Evolutionary conservation across 225 moss, liverwort and hornwort species (phyloP).

Genomic region (Antitrichia curtipendula): DNA sequence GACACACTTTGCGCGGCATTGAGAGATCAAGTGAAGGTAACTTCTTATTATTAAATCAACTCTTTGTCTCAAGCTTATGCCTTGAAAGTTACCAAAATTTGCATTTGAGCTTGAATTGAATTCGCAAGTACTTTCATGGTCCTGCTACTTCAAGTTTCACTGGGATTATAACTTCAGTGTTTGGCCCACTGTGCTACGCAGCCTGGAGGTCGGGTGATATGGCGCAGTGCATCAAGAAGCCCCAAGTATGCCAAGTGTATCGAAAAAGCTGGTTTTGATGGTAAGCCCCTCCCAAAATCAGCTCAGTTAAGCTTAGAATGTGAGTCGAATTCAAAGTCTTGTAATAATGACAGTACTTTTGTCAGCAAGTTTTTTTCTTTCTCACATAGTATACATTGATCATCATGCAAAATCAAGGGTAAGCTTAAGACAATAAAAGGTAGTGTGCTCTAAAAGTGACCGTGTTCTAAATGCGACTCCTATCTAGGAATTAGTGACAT

Average conservation of each 20-base stretch:
- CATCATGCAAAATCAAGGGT: too few relatives aligned
- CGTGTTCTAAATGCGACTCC: too few relatives aligned
- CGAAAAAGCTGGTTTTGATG: conserved; percentile 74
- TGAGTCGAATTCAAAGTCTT: neutral
- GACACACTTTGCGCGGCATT: conserved; percentile 76
- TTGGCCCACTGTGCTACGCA: neutral
- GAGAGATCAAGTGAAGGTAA: conserved; percentile 70
- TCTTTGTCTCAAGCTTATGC: neutral
- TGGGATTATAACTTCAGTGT: neutral
- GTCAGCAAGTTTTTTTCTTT: neutral
- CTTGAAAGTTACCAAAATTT: neutral
- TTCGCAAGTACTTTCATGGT: neutral
- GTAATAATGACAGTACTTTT: neutral
- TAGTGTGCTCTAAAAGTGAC: too few relatives aligned
- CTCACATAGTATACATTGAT: too few relatives aligned
- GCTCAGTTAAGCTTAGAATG: neutral
- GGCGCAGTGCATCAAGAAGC: conserved; percentile 92
- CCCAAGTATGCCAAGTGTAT: conserved; percentile 80
- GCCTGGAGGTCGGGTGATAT: conserved; percentile 96
- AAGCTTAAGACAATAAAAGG: too few relatives aligned
- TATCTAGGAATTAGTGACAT: too few relatives aligned
- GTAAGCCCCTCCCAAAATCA: neutral
- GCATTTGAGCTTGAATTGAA: neutral
- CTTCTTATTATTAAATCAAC: neutral
- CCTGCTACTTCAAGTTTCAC: neutral